A percentile compares a stretch with the other conserved stretches of the same genome.
Conservation (phyloP, 352 stramenopile species). For the Phytophthora pisi region DNA sequence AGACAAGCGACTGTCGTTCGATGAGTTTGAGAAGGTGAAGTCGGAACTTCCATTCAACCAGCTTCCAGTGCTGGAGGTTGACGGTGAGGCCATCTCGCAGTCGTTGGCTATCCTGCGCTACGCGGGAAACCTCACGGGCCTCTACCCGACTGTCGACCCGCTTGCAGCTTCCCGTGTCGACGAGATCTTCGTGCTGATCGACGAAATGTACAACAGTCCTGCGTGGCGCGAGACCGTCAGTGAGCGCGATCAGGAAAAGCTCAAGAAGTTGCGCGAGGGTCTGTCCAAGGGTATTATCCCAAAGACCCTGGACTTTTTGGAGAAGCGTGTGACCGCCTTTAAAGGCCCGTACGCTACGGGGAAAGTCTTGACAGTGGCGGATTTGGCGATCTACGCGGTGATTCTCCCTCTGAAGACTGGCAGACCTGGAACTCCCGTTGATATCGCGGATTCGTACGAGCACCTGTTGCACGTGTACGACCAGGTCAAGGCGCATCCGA, state of each 20-base stretch:
- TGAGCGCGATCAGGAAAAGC: constrained; percentile 34
- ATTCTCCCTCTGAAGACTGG: constrained; percentile 36
- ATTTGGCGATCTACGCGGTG: constrained; percentile 48
- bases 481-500: constrained; percentile 36
- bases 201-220: constrained; percentile 40
- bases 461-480: constrained; percentile 35
- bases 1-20: constrained; percentile 43
- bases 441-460: constrained; percentile 35
- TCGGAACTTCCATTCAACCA: constrained; percentile 45
- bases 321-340: constrained; percentile 43
- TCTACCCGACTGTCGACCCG: constrained; percentile 45
- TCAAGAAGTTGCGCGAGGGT: constrained; percentile 40
- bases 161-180: constrained; percentile 44
- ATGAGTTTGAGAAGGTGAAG: constrained; percentile 45
- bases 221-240: constrained; percentile 9
- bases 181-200: constrained; percentile 43
- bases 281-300: constrained; percentile 37
- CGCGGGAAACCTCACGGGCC: constrained; percentile 46
- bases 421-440: constrained; percentile 25
- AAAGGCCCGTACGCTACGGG: constrained; percentile 28
- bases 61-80: constrained; percentile 54
- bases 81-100: constrained; percentile 52
- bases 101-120: constrained; percentile 60
- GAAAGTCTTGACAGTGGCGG: constrained; percentile 41
- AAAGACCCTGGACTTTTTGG: constrained; percentile 38